Evolutionary conservation across 2,329 filamentous ascomycete species (phyloP), one percentile per base, ranked within the genome.

Genomic region (Trichoderma semiorbis): DNA sequence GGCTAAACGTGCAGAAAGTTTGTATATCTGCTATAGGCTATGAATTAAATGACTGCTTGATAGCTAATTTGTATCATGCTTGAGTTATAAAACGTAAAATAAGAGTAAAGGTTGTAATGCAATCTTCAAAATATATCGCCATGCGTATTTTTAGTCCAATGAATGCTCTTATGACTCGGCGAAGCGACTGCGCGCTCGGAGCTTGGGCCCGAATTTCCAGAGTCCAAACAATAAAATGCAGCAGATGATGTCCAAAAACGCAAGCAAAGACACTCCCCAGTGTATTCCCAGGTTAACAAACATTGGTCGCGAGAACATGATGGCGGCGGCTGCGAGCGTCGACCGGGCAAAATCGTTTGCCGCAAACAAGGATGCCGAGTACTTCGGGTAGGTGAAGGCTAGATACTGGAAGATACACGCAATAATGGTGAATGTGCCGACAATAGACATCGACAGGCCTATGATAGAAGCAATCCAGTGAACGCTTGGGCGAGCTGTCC

Each of bases 221-320:
- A 53, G 47, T 7, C 47, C 47, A 53, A 53, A 53, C 10, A 53
- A 21, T 53, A 53, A 53, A 53, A 53, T 53, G 21, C 47, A 53
- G 47, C 47, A 53, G 1, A 53, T 53, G 1, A 53, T 53, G 5
- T 53, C 47, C 21, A 53, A 14, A 14, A 63, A 63, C 1, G 34
- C 60, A 28, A 63, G 60, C 26, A 63, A 43, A 28, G 60, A 63
- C 5, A 63, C 60, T 28, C 60, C 60, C 60, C 60, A 63, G 60
- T 63, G 60, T 11, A 63, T 63, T 7, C 60, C 60, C 1, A 63
- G 60, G 6, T n/a, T n/a, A 12, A 63, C 7, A 63, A 63, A 63
- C 60, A 63, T 63, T 28, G 60, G 60, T 26, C 60, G 60, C 34
- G 60, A 63, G 34, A 63, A 63, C 60, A 63, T 63, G 8, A 63